Percentiles rank a stretch among this genome's conserved stretches.
These are phyloP conservation scores for Cyclocybe aegerita DNA, from an alignment of 768 basidiomycete species.

Conservation along the genomic window DNA sequence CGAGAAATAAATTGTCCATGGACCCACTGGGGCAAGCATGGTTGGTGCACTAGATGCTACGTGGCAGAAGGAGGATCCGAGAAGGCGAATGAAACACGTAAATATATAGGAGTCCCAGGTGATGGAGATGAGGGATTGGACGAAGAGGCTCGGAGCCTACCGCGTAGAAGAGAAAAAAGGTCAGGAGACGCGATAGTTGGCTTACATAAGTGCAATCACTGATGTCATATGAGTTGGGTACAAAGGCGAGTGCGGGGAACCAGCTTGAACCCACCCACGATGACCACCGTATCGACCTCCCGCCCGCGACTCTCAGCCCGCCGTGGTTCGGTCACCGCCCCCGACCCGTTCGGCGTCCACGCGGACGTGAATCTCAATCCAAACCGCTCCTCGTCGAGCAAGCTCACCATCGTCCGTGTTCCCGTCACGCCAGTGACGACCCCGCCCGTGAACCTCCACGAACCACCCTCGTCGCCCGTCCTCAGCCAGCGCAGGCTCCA, in stretches of 20 bases:
- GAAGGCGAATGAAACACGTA: too few relatives aligned
- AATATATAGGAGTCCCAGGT: too few relatives aligned
- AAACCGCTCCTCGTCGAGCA: slow-evolving; percentile 56
- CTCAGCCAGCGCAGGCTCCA: slow-evolving; percentile 24
- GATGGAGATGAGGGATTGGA: too few relatives aligned
- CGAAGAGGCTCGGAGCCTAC: too few relatives aligned
- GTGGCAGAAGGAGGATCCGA: too few relatives aligned
- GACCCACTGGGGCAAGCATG: too few relatives aligned
- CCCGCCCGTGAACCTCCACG: slow-evolving; percentile 27
- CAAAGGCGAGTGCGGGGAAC: background rate
- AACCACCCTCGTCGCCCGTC: slow-evolving; percentile 31
- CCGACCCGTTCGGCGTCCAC: slow-evolving; percentile 67
- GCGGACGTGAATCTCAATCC: slow-evolving; percentile 51
- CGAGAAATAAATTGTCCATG: too few relatives aligned
- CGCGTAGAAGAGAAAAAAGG: too few relatives aligned
- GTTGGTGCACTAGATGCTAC: too few relatives aligned
- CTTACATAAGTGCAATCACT: too few relatives aligned
- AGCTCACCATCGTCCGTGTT: slow-evolving; percentile 76
- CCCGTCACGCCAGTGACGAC: slow-evolving; percentile 27
- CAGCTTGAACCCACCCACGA: slow-evolving; percentile 2
- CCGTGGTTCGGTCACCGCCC: slow-evolving; percentile 66
- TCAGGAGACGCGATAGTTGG: too few relatives aligned
- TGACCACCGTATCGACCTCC: background rate
- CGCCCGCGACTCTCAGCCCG: slow-evolving; percentile 46
- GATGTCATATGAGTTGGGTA: too few relatives aligned